Evolutionary conservation across 441 rosid species (phyloP).

Genomic region (Iberis amara): DNA sequence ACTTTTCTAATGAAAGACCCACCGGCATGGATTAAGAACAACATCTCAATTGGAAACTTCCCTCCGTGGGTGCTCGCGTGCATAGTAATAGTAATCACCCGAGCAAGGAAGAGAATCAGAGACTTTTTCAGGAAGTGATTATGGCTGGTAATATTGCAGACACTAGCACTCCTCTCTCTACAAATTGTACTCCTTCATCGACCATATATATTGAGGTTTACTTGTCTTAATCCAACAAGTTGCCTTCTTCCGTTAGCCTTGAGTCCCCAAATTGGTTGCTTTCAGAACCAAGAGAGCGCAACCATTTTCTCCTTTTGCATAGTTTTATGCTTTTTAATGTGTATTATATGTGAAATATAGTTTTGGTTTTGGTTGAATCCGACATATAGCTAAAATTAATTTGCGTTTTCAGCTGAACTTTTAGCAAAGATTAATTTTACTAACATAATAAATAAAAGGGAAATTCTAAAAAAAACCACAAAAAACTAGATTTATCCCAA

Average conservation of each 20-base stretch:
- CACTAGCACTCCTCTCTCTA: slow-evolving; percentile 10
- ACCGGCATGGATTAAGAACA: slow-evolving; percentile 57
- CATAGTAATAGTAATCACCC: slow-evolving; percentile 72
- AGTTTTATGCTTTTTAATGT: too few species aligned
- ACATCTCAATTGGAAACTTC: slow-evolving; percentile 44
- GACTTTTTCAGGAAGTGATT: slow-evolving; percentile 53
- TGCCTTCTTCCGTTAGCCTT: slow-evolving; percentile 4
- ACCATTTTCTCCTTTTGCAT: slow-evolving; percentile 18
- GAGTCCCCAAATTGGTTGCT: slow-evolving; percentile 21
- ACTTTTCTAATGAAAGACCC: slow-evolving; percentile 53
- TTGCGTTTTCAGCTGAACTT: too few species aligned
- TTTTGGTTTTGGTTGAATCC: too few species aligned
- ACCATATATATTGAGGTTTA: slow-evolving; percentile 19
- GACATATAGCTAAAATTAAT: too few species aligned
- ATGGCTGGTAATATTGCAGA: slow-evolving; percentile 43
- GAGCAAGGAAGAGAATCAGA: slow-evolving; percentile 80
- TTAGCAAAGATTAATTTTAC: too few species aligned
- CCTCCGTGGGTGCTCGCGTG: slow-evolving; percentile 91
- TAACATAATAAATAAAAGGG: too few species aligned
- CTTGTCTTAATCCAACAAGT: slow-evolving; percentile 23
- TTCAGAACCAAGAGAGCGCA: slow-evolving; percentile 25
- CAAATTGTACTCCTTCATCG: slow-evolving; percentile 10
- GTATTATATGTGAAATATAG: too few species aligned
- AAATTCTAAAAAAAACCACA: too few species aligned
- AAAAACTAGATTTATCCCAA: too few species aligned